Evolutionary conservation across 2,329 filamentous ascomycete species (phyloP).

Genomic region (Apiospora malaysiana): DNA sequence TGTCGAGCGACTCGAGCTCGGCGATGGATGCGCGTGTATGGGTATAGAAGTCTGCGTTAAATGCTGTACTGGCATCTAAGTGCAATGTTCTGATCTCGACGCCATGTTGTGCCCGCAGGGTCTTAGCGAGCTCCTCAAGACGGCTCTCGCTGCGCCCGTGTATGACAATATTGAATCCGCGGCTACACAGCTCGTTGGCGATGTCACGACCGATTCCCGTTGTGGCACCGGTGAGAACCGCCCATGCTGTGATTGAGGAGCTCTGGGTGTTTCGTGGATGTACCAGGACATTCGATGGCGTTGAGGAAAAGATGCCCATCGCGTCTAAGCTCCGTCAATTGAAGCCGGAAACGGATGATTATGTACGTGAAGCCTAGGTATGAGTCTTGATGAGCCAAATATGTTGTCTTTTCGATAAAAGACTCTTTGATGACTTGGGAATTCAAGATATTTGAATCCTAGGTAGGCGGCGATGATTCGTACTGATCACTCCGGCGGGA

Average conservation of each 20-base stretch:
- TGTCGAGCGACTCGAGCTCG: not conserved
- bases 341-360: not conserved
- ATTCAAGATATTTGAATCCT: not conserved
- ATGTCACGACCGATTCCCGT: conserved; percentile 1
- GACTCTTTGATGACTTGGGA: not conserved
- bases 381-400: too few relatives aligned
- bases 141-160: not conserved
- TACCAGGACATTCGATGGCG: not conserved
- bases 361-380: not conserved
- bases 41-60: not conserved
- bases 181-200: not conserved
- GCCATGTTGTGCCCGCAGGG: not conserved
- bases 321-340: not conserved
- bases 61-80: not conserved
- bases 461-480: not conserved
- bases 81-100: not conserved
- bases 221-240: not conserved
- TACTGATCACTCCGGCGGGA: not conserved
- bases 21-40: not conserved
- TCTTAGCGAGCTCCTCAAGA: not conserved
- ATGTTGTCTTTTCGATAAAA: too few relatives aligned
- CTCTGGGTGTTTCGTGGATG: not conserved
- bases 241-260: not conserved
- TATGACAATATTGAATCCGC: not conserved
- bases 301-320: conserved; percentile 6